A percentile compares a stretch with the other conserved stretches of the same genome.
These are phyloP conservation scores for Ammopiptanthus mongolicus DNA, from an alignment of 306 rosid genomes.

Conservation along the genomic window DNA sequence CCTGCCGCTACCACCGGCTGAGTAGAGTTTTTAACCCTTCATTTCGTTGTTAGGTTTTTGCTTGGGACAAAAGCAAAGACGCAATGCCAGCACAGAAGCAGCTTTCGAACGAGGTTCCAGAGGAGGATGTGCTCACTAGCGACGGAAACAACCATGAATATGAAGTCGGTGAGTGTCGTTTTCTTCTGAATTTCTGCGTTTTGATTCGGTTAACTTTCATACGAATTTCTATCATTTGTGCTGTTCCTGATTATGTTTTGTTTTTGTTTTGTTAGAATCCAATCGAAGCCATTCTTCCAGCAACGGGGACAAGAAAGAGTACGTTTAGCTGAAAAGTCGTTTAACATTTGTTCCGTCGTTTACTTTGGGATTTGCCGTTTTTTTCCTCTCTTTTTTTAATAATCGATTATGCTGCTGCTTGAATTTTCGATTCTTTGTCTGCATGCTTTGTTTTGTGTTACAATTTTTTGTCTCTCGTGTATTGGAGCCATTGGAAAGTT, in stretches of 20 bases:
- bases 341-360: neutral
- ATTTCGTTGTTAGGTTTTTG: slow-evolving; percentile 8
- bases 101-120: slow-evolving; percentile 33
- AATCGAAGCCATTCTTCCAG: slow-evolving; percentile 56
- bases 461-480: slow-evolving; percentile 12
- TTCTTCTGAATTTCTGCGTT: neutral
- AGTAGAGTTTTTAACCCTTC: neutral
- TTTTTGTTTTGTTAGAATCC: slow-evolving; percentile 38
- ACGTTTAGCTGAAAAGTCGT: slow-evolving; percentile 27
- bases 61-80: slow-evolving; percentile 33
- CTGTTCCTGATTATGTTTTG: slow-evolving; percentile 16
- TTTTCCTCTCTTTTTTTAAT: neutral
- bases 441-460: slow-evolving; percentile 17
- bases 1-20: neutral
- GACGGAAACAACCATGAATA: slow-evolving; percentile 12
- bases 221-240: slow-evolving; percentile 3
- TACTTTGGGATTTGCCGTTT: slow-evolving; percentile 7
- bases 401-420: slow-evolving; percentile 20
- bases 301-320: slow-evolving; percentile 49
- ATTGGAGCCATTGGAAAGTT: neutral
- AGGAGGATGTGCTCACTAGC: slow-evolving; percentile 36
- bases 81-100: slow-evolving; percentile 80
- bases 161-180: slow-evolving; percentile 48
- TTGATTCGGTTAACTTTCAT: neutral
- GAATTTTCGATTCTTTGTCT: slow-evolving; percentile 35